A percentile compares a stretch with the other conserved stretches of the same genome.
These are phyloP conservation scores for Crassisporium funariophilum DNA, from an alignment of 768 basidiomycete species.

Conservation along the genomic window DNA sequence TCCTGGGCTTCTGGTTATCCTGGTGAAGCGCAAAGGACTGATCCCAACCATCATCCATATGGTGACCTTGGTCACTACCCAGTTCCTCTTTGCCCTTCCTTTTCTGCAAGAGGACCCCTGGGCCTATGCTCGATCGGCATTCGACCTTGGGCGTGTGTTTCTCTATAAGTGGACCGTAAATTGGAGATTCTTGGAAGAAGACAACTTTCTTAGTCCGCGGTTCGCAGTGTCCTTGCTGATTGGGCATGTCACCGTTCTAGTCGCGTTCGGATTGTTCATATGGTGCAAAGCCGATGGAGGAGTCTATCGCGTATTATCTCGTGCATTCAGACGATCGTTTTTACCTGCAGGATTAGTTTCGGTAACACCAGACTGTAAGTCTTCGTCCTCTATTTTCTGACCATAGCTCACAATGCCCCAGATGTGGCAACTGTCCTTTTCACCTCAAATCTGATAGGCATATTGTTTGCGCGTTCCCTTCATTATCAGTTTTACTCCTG, in stretches of 20 bases:
- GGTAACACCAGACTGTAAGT: conserved; percentile 69
- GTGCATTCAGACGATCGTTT: conserved; percentile 54
- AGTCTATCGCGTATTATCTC: conserved; percentile 50
- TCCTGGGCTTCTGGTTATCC: conserved; percentile 82
- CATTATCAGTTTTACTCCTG: conserved; percentile 99
- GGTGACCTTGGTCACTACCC: conserved; percentile 46
- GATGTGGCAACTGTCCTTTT: conserved; percentile 82
- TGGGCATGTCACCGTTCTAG: conserved; percentile 62
- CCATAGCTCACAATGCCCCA: conserved; percentile 27
- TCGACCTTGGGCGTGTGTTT: conserved; percentile 87
- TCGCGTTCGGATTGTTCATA: conserved; percentile 64
- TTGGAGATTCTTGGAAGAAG: conserved; percentile 86
- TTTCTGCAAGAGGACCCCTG: conserved; percentile 64
- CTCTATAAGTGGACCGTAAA: conserved; percentile 98
- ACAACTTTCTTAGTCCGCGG: conserved; percentile 65
- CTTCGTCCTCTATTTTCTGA: conserved; percentile 7
- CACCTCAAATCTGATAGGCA: conserved; percentile 91
- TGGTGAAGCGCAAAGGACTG: conserved; percentile 75
- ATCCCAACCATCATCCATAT: conserved; percentile 52
- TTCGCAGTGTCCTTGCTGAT: conserved; percentile 67
- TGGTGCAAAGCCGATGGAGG: conserved; percentile 85
- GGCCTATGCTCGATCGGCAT: conserved; percentile 76
- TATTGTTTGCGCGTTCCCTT: conserved; percentile 88
- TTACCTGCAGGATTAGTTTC: conserved; percentile 47
- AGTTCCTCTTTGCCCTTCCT: conserved; percentile 65